Conservation (phyloP, 176 grass and related monocot species). For the Poa pratensis region DNA sequence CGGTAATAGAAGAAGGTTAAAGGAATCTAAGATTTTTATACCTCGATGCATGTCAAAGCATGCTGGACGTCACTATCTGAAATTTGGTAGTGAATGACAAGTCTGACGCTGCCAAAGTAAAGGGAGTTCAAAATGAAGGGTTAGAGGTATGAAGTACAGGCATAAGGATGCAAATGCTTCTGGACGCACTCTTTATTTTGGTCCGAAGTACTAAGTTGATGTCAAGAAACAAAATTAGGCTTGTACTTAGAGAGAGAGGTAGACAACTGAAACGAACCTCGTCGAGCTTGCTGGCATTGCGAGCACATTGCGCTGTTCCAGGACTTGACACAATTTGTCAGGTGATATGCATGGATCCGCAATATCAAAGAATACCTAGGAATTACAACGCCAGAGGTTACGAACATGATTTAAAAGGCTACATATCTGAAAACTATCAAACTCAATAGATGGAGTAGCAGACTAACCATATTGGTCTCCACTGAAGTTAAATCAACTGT, state of each 20-base stretch:
- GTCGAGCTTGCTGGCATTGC: slow-evolving; percentile 76
- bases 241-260: not conserved
- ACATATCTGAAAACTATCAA: not conserved
- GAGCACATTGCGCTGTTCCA: slow-evolving; percentile 76
- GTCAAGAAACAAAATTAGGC: not conserved
- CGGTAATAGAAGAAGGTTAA: not conserved
- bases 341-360: slow-evolving; percentile 60
- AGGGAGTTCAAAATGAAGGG: not conserved
- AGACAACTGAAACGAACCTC: slow-evolving; percentile 42
- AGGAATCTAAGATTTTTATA: slow-evolving; percentile 21
- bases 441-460: not conserved
- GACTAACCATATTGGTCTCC: slow-evolving; percentile 90
- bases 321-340: slow-evolving; percentile 60
- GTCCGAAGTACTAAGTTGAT: not conserved
- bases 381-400: not conserved
- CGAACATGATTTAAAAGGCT: not conserved
- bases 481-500: slow-evolving; percentile 61
- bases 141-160: not conserved
- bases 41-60: slow-evolving; percentile 75
- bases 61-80: slow-evolving; percentile 81
- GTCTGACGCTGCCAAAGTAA: slow-evolving; percentile 62
- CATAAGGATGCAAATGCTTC: not conserved
- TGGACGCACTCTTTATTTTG: no score
- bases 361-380: slow-evolving; percentile 77
- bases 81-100: slow-evolving; percentile 95